These are phyloP conservation scores for Aureobasidium sp. DNA, from an alignment of 2,329 filamentous ascomycete species.

Conservation along the genomic window DNA sequence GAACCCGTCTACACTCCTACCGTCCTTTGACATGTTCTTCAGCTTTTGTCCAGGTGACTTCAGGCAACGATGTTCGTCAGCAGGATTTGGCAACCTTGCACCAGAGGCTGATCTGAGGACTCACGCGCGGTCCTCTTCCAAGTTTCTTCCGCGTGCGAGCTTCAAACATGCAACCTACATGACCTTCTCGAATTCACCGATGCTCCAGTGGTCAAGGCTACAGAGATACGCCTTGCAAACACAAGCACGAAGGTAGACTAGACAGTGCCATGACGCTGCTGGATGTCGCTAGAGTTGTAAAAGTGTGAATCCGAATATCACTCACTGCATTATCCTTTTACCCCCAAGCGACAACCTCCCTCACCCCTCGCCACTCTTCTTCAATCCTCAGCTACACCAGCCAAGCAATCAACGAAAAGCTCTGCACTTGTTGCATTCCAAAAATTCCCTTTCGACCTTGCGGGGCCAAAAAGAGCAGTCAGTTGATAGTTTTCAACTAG, in stretches of 20 bases:
- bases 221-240: neutral
- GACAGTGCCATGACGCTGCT: neutral
- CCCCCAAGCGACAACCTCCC: neutral
- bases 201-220: neutral
- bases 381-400: neutral
- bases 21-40: neutral
- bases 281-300: neutral
- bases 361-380: neutral
- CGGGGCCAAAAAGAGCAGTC: neutral
- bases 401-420: neutral
- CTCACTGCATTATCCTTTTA: neutral
- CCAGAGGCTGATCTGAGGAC: neutral
- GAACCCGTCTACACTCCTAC: neutral
- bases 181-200: neutral
- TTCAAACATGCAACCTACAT: neutral
- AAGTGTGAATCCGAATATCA: neutral
- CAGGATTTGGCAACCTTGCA: neutral
- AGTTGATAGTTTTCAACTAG: constrained; percentile 1
- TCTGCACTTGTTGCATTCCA: neutral
- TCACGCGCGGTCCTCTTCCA: neutral
- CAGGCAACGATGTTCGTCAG: neutral
- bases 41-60: neutral
- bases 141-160: neutral
- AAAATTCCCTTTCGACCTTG: neutral
- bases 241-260: neutral